A percentile compares a stretch with the other conserved stretches of the same genome.
Conservation (phyloP, 2,329 filamentous ascomycete species). For the Plectosphaerella sp. region DNA sequence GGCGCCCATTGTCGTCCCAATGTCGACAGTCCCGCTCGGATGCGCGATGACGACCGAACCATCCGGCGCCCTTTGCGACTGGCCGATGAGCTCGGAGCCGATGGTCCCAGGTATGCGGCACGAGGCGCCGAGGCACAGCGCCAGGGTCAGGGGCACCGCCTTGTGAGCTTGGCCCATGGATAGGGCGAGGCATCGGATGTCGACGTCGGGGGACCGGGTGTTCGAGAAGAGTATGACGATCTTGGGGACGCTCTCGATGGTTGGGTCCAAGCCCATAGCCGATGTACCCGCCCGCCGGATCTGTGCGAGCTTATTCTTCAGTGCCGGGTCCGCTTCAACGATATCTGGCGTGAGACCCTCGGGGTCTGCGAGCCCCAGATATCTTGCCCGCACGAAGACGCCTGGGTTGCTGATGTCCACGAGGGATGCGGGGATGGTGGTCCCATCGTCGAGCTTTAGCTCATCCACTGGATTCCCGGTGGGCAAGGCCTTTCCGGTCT, state of each 20-base stretch:
- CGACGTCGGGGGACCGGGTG: conserved; percentile 17
- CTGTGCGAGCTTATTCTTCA: conserved; percentile 27
- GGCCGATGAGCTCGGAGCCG: conserved; percentile 24
- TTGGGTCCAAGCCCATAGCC: conserved; percentile 33
- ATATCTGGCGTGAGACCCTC: conserved; percentile 15
- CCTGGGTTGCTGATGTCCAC: conserved; percentile 38
- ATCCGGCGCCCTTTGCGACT: conserved; percentile 3
- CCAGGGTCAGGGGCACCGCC: conserved; percentile 35
- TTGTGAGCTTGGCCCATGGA: conserved; percentile 41
- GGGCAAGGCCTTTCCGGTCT: conserved; percentile 32
- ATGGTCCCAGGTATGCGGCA: conserved; percentile 35
- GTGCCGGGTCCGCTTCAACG: conserved; percentile 23
- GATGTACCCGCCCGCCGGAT: conserved; percentile 30
- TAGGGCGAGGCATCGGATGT: conserved; percentile 42
- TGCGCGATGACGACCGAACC: conserved; percentile 37
- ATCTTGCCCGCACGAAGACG: conserved; percentile 29
- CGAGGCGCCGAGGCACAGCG: conserved; percentile 33
- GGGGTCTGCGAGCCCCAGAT: conserved; percentile 19
- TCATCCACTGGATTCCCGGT: conserved; percentile 29
- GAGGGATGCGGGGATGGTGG: conserved; percentile 26
- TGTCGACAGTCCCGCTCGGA: conserved; percentile 40
- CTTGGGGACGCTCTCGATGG: conserved; percentile 35
- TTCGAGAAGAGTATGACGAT: conserved; percentile 36
- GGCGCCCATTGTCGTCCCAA: conserved; percentile 33
- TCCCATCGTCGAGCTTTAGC: conserved; percentile 20